phyloP scores from a whole-genome alignment of 2,329 filamentous ascomycete genomes.

The Thielaviopsis euricoi region DNA sequence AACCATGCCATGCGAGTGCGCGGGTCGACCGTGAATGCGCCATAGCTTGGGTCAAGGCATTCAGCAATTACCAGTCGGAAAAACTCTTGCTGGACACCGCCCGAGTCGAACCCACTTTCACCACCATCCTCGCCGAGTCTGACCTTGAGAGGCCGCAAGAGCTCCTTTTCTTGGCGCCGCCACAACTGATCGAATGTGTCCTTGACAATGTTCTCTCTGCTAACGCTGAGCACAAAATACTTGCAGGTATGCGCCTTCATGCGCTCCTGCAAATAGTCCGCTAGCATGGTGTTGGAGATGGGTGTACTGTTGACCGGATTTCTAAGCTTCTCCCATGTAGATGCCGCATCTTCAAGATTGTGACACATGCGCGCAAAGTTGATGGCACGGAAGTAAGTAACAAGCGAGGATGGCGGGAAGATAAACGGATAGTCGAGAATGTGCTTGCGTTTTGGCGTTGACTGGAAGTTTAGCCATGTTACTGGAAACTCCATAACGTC shows the following conservation, averaged over 20 bases:
- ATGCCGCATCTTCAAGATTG: slow-evolving; percentile 53
- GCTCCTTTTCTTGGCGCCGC: slow-evolving; percentile 65
- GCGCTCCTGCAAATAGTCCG: slow-evolving; percentile 43
- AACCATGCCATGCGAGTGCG: slow-evolving; percentile 78
- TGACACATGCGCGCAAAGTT: slow-evolving; percentile 79
- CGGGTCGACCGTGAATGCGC: slow-evolving; percentile 63
- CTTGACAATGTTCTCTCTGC: slow-evolving; percentile 48
- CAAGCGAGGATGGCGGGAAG: slow-evolving; percentile 54
- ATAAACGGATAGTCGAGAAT: slow-evolving; percentile 68
- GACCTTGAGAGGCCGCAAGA: slow-evolving; percentile 75
- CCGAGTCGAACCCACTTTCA: slow-evolving; percentile 83
- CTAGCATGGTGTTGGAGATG: slow-evolving; percentile 40
- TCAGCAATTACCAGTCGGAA: slow-evolving; percentile 73
- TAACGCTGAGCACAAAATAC: slow-evolving; percentile 54
- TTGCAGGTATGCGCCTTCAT: slow-evolving; percentile 51
- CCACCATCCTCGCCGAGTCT: slow-evolving; percentile 66
- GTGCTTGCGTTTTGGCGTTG: slow-evolving; percentile 50
- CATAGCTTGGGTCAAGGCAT: slow-evolving; percentile 61
- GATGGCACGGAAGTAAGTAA: slow-evolving; percentile 73
- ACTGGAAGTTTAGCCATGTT: slow-evolving; percentile 47
- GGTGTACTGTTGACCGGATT: slow-evolving; percentile 38
- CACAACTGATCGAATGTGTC: slow-evolving; percentile 81
- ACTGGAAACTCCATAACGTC: slow-evolving; percentile 60
- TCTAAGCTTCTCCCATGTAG: slow-evolving; percentile 38
- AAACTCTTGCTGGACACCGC: slow-evolving; percentile 92